phyloP scores from a whole-genome alignment of 192 early-diverging fungal species.

The Funneliformis geosporum region DNA sequence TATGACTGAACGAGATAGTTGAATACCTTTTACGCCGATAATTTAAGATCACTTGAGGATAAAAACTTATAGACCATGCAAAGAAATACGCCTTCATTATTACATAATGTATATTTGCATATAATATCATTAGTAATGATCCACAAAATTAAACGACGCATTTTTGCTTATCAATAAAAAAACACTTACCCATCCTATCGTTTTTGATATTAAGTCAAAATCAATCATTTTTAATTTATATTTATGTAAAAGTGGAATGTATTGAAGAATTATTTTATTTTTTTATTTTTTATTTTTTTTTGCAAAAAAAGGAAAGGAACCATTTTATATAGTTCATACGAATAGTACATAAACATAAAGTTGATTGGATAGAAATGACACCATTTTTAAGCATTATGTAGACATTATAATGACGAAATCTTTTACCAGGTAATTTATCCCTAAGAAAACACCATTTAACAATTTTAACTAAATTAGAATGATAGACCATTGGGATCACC shows the following conservation, averaged over 20 bases:
- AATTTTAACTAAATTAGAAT: too few species aligned
- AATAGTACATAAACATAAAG: background rate
- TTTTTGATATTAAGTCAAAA: background rate
- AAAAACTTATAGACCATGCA: conserved; percentile 89
- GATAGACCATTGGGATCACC: too few species aligned
- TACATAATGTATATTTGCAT: background rate
- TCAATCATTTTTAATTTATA: background rate
- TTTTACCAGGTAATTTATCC: too few species aligned
- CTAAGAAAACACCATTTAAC: too few species aligned
- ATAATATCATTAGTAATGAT: too few species aligned
- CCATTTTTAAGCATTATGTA: background rate
- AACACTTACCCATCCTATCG: background rate
- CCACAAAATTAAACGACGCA: too few species aligned
- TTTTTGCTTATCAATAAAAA: background rate
- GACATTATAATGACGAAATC: background rate
- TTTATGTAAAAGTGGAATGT: too few species aligned
- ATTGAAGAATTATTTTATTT: too few species aligned
- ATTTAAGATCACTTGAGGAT: conserved; percentile 84
- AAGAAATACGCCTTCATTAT: conserved; percentile 61
- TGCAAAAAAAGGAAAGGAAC: too few species aligned
- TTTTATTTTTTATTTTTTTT: too few species aligned
- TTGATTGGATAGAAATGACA: background rate
- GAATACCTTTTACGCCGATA: conserved; percentile 64
- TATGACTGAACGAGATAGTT: too few species aligned
- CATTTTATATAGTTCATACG: too few species aligned